Evolutionary conservation across 768 basidiomycete genomes (phyloP), one percentile per base, ranked within the genome.

Genomic region (Mrakia frigida): DNA sequence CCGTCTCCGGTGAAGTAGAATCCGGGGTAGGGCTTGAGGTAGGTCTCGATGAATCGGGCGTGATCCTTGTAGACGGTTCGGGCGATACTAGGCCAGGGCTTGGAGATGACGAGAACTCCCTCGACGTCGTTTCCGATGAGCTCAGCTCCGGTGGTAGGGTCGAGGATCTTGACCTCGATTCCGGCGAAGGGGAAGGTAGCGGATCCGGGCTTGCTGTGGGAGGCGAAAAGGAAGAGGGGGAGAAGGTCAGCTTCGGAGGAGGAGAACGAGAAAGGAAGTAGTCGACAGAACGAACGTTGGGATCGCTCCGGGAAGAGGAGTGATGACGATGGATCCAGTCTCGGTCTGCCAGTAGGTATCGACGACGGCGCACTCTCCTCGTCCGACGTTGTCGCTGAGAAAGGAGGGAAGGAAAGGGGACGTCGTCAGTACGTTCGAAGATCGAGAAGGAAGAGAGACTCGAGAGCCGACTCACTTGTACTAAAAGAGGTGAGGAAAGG

Each of bases 111-210:
- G 23, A 99, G 87, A 9, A 97, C 92, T 80, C 96, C 96, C 83
- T 97, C 95, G 35, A 94, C 93, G 73, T 88, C 87, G 82, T 91
- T 90, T 46, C 94, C 97, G 76, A 86, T 84, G 59, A 96, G 84
- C 80, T 81, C 88, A 85, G 89, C 84, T 69, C 96, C 96, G 13
- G 88, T 85, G 37, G 75, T 71, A 18, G 74, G 63, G 73, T 99
- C 94, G 78, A 99, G 87, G 74, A 99, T 90, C 23, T 88, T 92
- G 41, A 93, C 87, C 81, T 94, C 90, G 78, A 94, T 91, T 71
- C 97, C 96, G 82, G 97, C 95, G 91, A 98, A 98, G 23, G 97
- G 97, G 70, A 98, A 93, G 7, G 96, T 98, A 10, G 97, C 96
- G 0, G 93, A 89, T 61, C 97, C 97, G 33, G 96, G 93, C 86